Evolutionary conservation across 768 basidiomycete genomes (phyloP), one percentile per base, ranked within the genome.

Genomic region (Serendipita vermifera): DNA sequence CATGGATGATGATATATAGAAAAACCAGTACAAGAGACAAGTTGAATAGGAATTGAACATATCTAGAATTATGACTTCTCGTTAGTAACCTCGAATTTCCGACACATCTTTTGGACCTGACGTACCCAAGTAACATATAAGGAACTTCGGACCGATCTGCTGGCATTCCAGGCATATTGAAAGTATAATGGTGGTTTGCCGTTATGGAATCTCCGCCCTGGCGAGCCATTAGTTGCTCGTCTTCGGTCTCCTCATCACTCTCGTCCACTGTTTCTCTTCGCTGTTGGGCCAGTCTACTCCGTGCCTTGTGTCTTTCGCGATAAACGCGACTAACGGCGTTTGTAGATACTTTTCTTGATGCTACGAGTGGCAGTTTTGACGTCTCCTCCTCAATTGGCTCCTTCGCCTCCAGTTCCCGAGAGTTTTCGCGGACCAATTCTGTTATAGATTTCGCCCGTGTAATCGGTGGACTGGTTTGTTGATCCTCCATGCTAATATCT

Each of bases 31-130:
- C 80, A 33, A 97, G 77, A 4, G 86, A 82, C 22, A 87, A 71
- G 68, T 97, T 96, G 73, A 96, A 96, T 69, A 87, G 81, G 70
- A 98, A 89, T 66, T 98, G 94, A 20, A 94, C 73, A 68, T 98
- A 98, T 59, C 88, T 87, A 59, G 27, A 36, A 46, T n/a, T 33
- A 24, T 15, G 14, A 48, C 26, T 6, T 33, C n/a, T 20, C n/a
- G n/a, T n/a, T n/a, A n/a, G n/a, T n/a, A 38, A 11, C 9, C 6
- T 54, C 51, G 1, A 33, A 27, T 22, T 54, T 11, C 24, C 51
- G 51, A 15, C 51, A 33, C 29, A 31, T 26, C 57, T 40, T 48
- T 22, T 56, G 38, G 35, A 54, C 59, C 54, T 54, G 13, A 72
- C 83, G 65, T 62, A 92, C 91, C 92, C 91, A 48, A 91, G 76